A percentile compares a stretch with the other conserved stretches of the same genome.
Evolutionary conservation across 441 rosid species (phyloP).

Genomic region (Pelargonium citronellum): DNA sequence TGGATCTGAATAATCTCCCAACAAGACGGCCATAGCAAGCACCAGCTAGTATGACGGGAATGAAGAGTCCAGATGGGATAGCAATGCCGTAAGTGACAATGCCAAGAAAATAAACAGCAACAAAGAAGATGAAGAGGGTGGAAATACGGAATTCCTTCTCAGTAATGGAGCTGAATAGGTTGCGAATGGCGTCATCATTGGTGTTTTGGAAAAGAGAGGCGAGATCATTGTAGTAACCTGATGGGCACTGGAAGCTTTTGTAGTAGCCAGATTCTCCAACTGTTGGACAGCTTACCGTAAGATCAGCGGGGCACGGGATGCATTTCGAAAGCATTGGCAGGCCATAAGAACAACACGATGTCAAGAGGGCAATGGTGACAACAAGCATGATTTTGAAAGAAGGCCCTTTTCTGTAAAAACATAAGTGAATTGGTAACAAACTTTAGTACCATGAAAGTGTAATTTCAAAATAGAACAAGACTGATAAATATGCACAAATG

Average conservation of each 20-base stretch:
- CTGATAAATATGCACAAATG: not conserved
- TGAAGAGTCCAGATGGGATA: constrained; percentile 66
- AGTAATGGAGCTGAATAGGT: constrained; percentile 39
- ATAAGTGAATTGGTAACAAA: no score
- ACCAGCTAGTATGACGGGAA: constrained; percentile 61
- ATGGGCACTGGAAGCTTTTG: constrained; percentile 76
- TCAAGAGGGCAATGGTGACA: constrained; percentile 51
- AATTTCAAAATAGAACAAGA: no score
- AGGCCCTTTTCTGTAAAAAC: constrained; percentile 70
- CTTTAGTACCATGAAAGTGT: no score
- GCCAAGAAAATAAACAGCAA: constrained; percentile 50
- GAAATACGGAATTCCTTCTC: constrained; percentile 50
- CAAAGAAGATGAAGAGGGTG: constrained; percentile 48
- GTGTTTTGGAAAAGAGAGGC: constrained; percentile 63
- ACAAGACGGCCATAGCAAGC: constrained; percentile 60
- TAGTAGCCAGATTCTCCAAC: constrained; percentile 63
- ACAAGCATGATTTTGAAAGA: constrained; percentile 63
- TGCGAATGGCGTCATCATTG: constrained; percentile 66
- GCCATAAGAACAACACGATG: constrained; percentile 75
- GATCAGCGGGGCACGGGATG: constrained; percentile 53
- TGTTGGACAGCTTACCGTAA: constrained; percentile 56
- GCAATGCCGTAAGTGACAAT: constrained; percentile 72
- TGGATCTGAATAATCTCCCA: constrained; percentile 42
- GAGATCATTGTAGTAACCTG: constrained; percentile 71
- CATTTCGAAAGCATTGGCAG: constrained; percentile 79